Percentiles rank a stretch among this genome's conserved stretches.
phyloP scores from a whole-genome alignment of 352 stramenopile genomes.

The Blastocystis sp. region DNA sequence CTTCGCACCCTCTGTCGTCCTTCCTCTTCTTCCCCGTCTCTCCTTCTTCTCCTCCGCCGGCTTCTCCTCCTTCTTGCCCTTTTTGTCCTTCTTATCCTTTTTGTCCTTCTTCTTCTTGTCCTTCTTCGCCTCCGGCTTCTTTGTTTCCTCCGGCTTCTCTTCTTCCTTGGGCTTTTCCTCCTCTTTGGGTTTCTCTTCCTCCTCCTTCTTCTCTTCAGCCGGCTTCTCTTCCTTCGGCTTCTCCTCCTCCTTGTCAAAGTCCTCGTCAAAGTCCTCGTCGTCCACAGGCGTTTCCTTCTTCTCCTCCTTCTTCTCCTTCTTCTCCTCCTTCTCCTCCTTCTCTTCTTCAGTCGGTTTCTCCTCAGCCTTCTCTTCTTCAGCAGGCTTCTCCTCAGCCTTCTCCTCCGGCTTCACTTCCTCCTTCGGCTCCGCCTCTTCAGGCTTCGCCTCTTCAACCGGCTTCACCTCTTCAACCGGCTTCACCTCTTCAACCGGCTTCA shows the following conservation, averaged over 20 bases:
- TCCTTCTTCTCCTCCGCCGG: background rate
- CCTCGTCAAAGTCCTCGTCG: background rate
- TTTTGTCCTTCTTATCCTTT: too few species aligned
- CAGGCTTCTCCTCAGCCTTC: too few species aligned
- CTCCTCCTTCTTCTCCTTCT: background rate
- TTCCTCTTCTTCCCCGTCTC: slow-evolving; percentile 30
- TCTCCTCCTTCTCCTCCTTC: background rate
- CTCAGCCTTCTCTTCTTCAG: too few species aligned
- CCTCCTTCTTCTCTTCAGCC: background rate
- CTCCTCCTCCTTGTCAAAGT: background rate
- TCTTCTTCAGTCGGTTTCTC: background rate
- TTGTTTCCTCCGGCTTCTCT: slow-evolving; percentile 23
- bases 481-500: too few species aligned
- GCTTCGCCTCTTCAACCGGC: background rate
- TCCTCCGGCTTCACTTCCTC: too few species aligned
- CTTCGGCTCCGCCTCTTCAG: too few species aligned
- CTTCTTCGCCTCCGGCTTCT: slow-evolving; percentile 11
- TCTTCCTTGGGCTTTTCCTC: slow-evolving; percentile 65
- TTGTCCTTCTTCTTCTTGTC: slow-evolving; percentile 45
- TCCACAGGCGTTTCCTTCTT: background rate
- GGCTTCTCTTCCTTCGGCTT: slow-evolving; percentile 18
- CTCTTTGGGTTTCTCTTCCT: slow-evolving; percentile 44
- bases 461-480: background rate
- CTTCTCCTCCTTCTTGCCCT: too few species aligned
- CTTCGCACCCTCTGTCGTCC: background rate